Conservation (phyloP, 768 basidiomycete species). For the Tubosaeta sp. region DNA sequence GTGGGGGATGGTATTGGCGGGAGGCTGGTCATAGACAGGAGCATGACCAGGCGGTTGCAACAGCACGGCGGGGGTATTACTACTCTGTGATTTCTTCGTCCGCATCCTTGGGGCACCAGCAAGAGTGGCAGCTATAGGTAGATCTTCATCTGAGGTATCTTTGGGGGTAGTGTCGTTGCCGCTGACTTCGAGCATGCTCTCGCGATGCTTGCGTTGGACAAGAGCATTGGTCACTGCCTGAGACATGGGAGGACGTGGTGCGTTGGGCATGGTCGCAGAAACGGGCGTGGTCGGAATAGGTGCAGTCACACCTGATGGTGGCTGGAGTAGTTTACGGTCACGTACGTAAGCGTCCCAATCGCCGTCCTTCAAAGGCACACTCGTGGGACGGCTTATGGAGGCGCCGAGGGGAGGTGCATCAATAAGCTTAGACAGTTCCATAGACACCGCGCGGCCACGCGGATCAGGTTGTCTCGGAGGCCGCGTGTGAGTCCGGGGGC, state of each 20-base stretch:
- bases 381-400: slow-evolving; percentile 64
- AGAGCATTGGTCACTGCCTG: slow-evolving; percentile 75
- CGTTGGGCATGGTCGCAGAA: slow-evolving; percentile 29
- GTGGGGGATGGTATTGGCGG: slow-evolving; percentile 14
- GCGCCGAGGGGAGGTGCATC: slow-evolving; percentile 43
- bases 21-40: slow-evolving; percentile 23
- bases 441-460: slow-evolving; percentile 63
- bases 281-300: slow-evolving; percentile 65
- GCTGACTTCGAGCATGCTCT: slow-evolving; percentile 56
- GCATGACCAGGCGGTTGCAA: slow-evolving; percentile 30
- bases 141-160: slow-evolving; percentile 34
- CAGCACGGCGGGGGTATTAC: slow-evolving; percentile 25
- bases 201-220: slow-evolving; percentile 63
- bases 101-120: slow-evolving; percentile 5
- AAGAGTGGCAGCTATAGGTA: slow-evolving; percentile 28
- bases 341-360: slow-evolving; percentile 87
- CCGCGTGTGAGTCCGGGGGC: slow-evolving; percentile 55
- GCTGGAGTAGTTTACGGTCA: slow-evolving; percentile 80
- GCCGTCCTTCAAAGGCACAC: slow-evolving; percentile 65
- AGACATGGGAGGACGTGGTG: slow-evolving; percentile 52
- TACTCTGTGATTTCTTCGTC: slow-evolving; percentile 18
- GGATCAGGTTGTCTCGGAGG: slow-evolving; percentile 68
- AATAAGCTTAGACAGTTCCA: slow-evolving; percentile 57
- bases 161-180: slow-evolving; percentile 28
- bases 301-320: slow-evolving; percentile 74